Evolutionary conservation across 1,139 yeast species (phyloP).

Genomic region (Debaryomyces singareniensis): DNA sequence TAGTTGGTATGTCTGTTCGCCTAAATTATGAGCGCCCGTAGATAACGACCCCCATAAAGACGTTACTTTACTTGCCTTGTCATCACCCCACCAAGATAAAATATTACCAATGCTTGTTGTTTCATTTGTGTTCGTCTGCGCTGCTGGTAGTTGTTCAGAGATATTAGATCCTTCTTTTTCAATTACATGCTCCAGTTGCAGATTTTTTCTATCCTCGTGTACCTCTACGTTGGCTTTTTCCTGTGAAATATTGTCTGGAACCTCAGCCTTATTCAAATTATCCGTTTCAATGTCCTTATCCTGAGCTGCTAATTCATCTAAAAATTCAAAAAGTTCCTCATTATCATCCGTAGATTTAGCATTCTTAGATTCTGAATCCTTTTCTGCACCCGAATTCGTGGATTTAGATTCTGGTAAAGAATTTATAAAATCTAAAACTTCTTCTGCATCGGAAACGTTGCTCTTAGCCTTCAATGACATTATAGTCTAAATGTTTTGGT

Average conservation of each 20-base stretch:
- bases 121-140: constrained; percentile 2
- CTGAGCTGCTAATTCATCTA: constrained; percentile 69
- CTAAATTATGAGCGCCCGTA: constrained; percentile 34
- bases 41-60: constrained; percentile 59
- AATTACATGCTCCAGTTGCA: constrained; percentile 1
- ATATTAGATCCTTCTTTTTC: constrained; percentile 1
- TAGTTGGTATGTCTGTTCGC: constrained; percentile 38
- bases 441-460: constrained; percentile 48
- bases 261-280: constrained; percentile 15
- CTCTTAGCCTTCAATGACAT: constrained; percentile 8
- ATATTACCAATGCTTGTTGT: constrained; percentile 44
- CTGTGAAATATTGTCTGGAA: constrained; percentile 18
- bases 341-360: constrained; percentile 47
- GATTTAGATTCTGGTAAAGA: constrained; percentile 68
- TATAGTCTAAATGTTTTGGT: no score
- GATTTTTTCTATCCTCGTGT: constrained; percentile 4
- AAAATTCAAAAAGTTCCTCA: constrained; percentile 77
- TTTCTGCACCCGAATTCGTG: constrained; percentile 23
- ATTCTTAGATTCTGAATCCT: constrained; percentile 6
- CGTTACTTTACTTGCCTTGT: constrained; percentile 71
- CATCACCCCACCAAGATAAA: constrained; percentile 75
- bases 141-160: constrained; percentile 4
- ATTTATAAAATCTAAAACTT: constrained; percentile 83
- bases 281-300: constrained; percentile 18
- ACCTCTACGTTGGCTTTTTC: constrained; percentile 2